Base-by-base conservation (phyloP, 108 stramenopile species). In the Nitzschia sp. region DNA sequence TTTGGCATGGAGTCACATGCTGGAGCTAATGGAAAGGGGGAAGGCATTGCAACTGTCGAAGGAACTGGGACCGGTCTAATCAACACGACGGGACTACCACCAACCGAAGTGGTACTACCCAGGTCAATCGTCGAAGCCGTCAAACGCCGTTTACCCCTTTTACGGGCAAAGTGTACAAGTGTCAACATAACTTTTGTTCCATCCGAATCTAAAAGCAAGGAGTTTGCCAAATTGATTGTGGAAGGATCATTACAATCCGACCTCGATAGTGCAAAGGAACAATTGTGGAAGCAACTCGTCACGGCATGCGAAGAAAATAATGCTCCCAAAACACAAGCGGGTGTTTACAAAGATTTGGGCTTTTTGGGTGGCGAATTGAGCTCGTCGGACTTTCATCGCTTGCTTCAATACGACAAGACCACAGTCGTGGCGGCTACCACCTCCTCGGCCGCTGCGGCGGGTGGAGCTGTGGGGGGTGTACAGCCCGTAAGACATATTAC, bases 171-270 rank as follows among this genome's bases (percentile, higher is more conserved):
- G 47, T 90, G 89, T 55, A 75, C 78, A 27, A 87, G 71, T 51
- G 86, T 88, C 11, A 82, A 77, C 4, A 66, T 91, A 5, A 68
- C 69, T 2, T 90, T 91, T 60, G 78, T 75, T 23, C 85, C 85
- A 69, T 94, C 93, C 1, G 89, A 88, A 54, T 86, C 85, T 49
- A 90, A 88, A 73, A 85, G 84, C 33, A 94, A 94, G 59, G 77
- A 86, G 59, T 89, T 94, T 69, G 87, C 86, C 3, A 91, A 88
- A 28, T 33, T 87, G 15, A 32, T 70, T 13, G 29, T 87, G 9
- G 78, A 84, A 51, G 79, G 82, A 46, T 58, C 74, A 4, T 59
- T 90, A 26, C 62, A 58, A 21, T 73, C 84, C 18, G 89, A 89
- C 2, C 33, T 82, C 23, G 68, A 68, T 18, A 18, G 2, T 3